phyloP scores from a whole-genome alignment of 805 yeast species.

The Ogataea pilisensis region DNA sequence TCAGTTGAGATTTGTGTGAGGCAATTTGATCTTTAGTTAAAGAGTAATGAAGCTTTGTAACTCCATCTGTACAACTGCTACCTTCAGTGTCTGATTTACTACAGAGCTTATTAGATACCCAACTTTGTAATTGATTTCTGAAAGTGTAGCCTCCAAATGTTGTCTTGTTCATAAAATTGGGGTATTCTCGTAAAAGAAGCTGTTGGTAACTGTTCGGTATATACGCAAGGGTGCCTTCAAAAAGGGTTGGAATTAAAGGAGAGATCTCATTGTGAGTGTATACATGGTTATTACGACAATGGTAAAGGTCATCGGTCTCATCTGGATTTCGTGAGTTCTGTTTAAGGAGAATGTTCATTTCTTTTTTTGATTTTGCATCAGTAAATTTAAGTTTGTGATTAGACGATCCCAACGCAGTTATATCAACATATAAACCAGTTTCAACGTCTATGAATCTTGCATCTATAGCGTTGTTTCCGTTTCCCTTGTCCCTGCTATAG shows the following conservation, averaged over 20 bases:
- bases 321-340: conserved; percentile 11
- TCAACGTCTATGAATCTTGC: conserved; percentile 42
- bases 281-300: conserved; percentile 57
- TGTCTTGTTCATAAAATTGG: conserved; percentile 16
- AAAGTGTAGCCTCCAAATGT: conserved; percentile 21
- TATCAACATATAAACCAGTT: conserved; percentile 44
- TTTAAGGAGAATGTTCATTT: conserved; percentile 13
- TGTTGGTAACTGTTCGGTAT: conserved; percentile 39
- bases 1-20: conserved; percentile 18
- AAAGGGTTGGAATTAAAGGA: conserved; percentile 50
- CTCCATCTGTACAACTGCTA: conserved; percentile 26
- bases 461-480: background rate
- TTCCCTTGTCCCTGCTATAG: background rate
- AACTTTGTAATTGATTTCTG: conserved; percentile 16
- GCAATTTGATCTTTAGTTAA: conserved; percentile 26
- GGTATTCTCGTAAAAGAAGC: conserved; percentile 37
- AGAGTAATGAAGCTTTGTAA: conserved; percentile 24
- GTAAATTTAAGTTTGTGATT: conserved; percentile 5
- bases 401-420: conserved; percentile 34
- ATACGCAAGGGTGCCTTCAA: conserved; percentile 52
- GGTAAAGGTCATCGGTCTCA: conserved; percentile 20
- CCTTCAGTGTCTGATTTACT: conserved; percentile 21
- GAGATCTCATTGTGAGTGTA: conserved; percentile 44
- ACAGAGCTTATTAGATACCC: conserved; percentile 26
- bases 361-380: conserved; percentile 9